phyloP scores from a whole-genome alignment of 2,329 filamentous ascomycete species.

The Parastagonospora nodorum region DNA sequence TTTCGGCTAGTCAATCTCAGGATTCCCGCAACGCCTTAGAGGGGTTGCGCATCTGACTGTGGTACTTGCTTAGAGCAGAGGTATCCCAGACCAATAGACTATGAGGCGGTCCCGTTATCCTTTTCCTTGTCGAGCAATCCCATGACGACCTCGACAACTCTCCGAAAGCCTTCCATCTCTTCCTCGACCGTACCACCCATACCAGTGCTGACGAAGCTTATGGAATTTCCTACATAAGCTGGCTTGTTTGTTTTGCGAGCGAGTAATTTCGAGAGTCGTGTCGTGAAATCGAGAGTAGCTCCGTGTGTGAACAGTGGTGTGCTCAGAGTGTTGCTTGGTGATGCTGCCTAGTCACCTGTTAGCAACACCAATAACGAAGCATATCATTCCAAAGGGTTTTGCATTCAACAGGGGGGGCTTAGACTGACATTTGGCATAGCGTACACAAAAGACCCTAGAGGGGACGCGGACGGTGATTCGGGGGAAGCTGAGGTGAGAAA shows the following conservation, averaged over 20 bases:
- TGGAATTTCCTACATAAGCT: slow-evolving; percentile 89
- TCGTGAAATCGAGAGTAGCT: slow-evolving; percentile 82
- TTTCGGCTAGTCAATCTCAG: too few relatives aligned
- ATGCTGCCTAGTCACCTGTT: too few relatives aligned
- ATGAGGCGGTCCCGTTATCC: not conserved
- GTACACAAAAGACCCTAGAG: slow-evolving; percentile 89
- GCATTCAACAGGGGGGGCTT: too few relatives aligned
- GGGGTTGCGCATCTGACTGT: too few relatives aligned
- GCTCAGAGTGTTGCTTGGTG: slow-evolving; percentile 66
- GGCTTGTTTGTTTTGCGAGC: slow-evolving; percentile 74
- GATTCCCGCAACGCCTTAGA: too few relatives aligned
- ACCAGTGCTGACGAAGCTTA: slow-evolving; percentile 74
- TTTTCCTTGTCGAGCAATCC: slow-evolving; percentile 51
- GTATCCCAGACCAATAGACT: too few relatives aligned
- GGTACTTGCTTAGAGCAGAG: too few relatives aligned
- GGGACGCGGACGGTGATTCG: slow-evolving; percentile 43
- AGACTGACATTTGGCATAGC: slow-evolving; percentile 87
- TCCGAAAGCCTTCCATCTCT: slow-evolving; percentile 86
- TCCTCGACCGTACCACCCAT: slow-evolving; percentile 86
- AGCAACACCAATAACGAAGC: too few relatives aligned
- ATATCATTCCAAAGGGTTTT: too few relatives aligned
- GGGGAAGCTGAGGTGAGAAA: slow-evolving; percentile 60
- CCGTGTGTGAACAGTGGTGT: slow-evolving; percentile 80
- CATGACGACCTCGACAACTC: slow-evolving; percentile 72
- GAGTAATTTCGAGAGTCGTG: slow-evolving; percentile 80